These are phyloP conservation scores for Epichloe gansuensis DNA, from an alignment of 2,329 filamentous ascomycete species.

Conservation along the genomic window DNA sequence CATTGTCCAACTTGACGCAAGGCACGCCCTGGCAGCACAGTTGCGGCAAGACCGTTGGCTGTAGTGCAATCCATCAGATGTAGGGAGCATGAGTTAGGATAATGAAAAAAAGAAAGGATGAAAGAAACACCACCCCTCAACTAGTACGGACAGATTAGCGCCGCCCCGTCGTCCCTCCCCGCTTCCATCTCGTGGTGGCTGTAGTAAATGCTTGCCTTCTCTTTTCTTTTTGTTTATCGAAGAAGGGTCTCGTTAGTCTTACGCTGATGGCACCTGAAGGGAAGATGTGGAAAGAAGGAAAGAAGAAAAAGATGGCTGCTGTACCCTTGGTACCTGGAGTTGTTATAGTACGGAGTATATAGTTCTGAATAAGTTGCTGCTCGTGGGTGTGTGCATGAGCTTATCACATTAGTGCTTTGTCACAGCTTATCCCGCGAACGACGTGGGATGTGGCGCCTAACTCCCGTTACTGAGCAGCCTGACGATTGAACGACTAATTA, in stretches of 20 bases:
- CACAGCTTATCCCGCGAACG: not conserved
- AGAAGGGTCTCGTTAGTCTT: not conserved
- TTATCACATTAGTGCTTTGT: no score
- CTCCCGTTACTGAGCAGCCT: not conserved
- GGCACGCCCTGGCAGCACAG: not conserved
- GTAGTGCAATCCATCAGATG: not conserved
- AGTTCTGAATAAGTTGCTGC: no score
- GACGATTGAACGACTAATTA: not conserved
- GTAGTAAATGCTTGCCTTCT: not conserved
- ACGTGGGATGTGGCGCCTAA: not conserved
- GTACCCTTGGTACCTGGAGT: not conserved
- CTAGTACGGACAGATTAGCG: not conserved
- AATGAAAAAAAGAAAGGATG: not conserved
- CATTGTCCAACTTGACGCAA: slow-evolving; percentile 1
- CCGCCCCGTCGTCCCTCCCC: not conserved
- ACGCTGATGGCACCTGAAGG: not conserved
- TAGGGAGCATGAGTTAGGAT: not conserved
- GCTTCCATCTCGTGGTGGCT: not conserved
- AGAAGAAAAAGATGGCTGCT: not conserved
- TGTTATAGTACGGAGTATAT: not conserved
- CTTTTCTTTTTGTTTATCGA: not conserved
- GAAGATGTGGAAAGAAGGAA: not conserved
- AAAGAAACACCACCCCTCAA: not conserved
- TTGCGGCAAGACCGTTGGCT: not conserved
- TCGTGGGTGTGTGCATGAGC: not conserved